phyloP scores from a whole-genome alignment of 805 yeast genomes.

The Wickerhamiella sorbophila region DNA sequence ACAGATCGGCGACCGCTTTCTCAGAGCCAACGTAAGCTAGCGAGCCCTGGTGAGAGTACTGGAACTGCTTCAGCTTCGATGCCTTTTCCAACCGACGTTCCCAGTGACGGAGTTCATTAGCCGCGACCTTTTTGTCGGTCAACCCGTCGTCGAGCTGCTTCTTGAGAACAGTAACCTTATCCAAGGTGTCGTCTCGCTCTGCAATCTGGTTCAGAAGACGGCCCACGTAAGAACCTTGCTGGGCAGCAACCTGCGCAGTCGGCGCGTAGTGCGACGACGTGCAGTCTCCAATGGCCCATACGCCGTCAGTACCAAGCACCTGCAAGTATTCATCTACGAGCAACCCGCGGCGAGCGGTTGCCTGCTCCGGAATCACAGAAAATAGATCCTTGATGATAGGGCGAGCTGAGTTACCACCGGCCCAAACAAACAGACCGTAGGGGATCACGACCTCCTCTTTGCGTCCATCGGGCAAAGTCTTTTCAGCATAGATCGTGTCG shows the following conservation, averaged over 20 bases:
- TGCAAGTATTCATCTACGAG: constrained; percentile 69
- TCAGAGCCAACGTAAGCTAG: constrained; percentile 86
- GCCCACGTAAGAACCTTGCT: constrained; percentile 77
- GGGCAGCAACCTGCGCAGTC: constrained; percentile 95
- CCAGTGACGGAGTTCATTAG: constrained; percentile 10
- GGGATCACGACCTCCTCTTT: constrained; percentile 52
- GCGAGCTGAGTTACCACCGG: constrained; percentile 91
- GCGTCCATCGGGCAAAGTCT: constrained; percentile 52
- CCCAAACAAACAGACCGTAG: constrained; percentile 92
- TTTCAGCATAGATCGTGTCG: constrained; percentile 53
- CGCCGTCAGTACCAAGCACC: constrained; percentile 68
- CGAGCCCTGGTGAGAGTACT: constrained; percentile 81
- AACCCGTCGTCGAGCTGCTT: constrained; percentile 15
- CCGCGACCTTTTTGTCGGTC: constrained; percentile 7
- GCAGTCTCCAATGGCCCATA: constrained; percentile 91
- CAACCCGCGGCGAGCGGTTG: constrained; percentile 79
- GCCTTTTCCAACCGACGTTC: constrained; percentile 26
- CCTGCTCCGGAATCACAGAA: constrained; percentile 43
- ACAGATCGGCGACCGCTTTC: constrained; percentile 84
- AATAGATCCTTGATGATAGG: constrained; percentile 54
- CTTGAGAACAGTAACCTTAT: constrained; percentile 29
- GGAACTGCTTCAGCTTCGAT: constrained; percentile 38
- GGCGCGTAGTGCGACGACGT: constrained; percentile 82
- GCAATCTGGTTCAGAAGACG: constrained; percentile 45
- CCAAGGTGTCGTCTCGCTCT: constrained; percentile 22